Percentiles rank a stretch among this genome's conserved stretches.
Evolutionary conservation across 2,329 filamentous ascomycete genomes (phyloP).

Genomic region (Cytospora chrysosperma): DNA sequence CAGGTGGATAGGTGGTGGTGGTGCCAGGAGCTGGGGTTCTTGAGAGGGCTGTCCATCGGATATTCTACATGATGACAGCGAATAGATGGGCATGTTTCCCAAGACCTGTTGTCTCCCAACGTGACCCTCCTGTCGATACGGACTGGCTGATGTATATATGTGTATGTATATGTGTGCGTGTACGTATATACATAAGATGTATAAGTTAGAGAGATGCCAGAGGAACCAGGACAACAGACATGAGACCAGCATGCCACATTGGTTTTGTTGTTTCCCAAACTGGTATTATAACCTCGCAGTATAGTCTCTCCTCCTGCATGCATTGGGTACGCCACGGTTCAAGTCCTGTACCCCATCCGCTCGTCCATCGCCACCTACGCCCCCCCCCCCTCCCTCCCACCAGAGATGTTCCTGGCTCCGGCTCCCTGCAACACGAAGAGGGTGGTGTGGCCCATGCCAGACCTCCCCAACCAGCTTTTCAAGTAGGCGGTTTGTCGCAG

Average conservation of each 20-base stretch:
- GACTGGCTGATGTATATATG: too few relatives aligned
- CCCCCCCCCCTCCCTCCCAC: too few relatives aligned
- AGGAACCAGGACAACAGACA: background rate
- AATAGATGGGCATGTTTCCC: too few relatives aligned
- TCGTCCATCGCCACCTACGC: background rate
- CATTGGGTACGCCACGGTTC: background rate
- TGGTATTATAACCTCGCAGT: background rate
- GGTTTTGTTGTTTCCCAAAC: background rate
- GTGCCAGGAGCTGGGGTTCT: too few relatives aligned
- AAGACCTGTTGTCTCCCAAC: background rate
- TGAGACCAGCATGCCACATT: slow-evolving; percentile 11
- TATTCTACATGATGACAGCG: too few relatives aligned
- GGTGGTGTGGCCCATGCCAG: background rate
- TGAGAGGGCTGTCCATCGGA: too few relatives aligned
- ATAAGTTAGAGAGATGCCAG: slow-evolving; percentile 1
- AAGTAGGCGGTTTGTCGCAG: background rate
- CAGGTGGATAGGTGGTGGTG: background rate
- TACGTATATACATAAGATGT: too few relatives aligned
- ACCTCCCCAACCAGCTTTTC: background rate
- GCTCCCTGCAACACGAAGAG: background rate
- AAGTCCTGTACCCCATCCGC: background rate
- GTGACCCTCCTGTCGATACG: background rate
- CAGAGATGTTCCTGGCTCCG: background rate
- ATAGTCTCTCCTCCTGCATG: background rate
- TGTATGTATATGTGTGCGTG: too few relatives aligned